These are phyloP conservation scores for Beauveria sp. DNA, from an alignment of 2,329 filamentous ascomycete species.

Conservation along the genomic window DNA sequence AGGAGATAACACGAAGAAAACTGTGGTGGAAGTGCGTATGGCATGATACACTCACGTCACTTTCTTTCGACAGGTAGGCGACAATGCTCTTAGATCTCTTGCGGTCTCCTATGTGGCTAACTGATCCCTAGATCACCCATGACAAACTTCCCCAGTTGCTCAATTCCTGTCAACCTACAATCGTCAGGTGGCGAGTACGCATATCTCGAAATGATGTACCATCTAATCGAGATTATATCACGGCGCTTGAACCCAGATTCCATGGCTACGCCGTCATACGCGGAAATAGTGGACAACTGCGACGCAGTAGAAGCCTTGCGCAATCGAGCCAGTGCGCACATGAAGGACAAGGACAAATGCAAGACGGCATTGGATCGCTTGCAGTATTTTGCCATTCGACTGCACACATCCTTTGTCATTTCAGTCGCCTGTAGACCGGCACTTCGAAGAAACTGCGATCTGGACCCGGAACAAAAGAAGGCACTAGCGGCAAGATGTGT, in stretches of 20 bases:
- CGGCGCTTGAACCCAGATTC: constrained; percentile 48
- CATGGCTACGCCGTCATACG: constrained; percentile 40
- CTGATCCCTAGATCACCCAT: constrained; percentile 43
- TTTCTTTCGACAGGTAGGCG: constrained; percentile 55
- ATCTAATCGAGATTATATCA: constrained; percentile 54
- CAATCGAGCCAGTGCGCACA: constrained; percentile 39
- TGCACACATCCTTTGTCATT: constrained; percentile 58
- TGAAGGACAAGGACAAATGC: constrained; percentile 54
- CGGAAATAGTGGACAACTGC: constrained; percentile 51
- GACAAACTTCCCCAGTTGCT: constrained; percentile 50
- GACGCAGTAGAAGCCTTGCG: constrained; percentile 45
- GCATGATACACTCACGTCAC: constrained; percentile 58
- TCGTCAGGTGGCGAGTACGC: constrained; percentile 40
- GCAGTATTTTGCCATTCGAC: constrained; percentile 55
- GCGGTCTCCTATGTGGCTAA: constrained; percentile 9
- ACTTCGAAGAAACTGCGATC: constrained; percentile 45
- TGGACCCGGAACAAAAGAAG: constrained; percentile 45
- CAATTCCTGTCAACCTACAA: constrained; percentile 39
- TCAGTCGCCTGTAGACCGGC: constrained; percentile 58
- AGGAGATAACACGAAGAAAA: constrained; percentile 46
- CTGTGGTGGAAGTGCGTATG: constrained; percentile 60
- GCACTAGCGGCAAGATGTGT: constrained; percentile 52
- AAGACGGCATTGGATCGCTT: constrained; percentile 55
- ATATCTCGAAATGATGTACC: constrained; percentile 59
- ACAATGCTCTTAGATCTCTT: not conserved